Evolutionary conservation across 2,329 filamentous ascomycete species (phyloP), one percentile per base, ranked within the genome.

Genomic region (Aureobasidium vineae): DNA sequence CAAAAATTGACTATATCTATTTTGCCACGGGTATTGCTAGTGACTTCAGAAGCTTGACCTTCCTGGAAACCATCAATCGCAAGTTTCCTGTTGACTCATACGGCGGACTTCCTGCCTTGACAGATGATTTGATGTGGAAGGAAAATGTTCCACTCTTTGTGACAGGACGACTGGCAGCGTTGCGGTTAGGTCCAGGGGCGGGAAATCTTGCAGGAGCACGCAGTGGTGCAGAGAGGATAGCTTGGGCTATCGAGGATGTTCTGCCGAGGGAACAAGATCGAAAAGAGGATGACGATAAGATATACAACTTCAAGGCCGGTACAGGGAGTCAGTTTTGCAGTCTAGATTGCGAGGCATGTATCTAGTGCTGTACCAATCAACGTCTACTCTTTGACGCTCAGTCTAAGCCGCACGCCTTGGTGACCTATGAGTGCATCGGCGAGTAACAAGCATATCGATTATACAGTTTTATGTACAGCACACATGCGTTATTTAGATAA

Each of bases 171-270:
- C 77, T 93, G 41, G 90, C 88, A 0, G 85, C 83, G 0, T 75
- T 94, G 70, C 82, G 86, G 66, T 77, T 94, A 0, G 90, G 90
- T 0, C 90, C 90, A 13, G 89, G 87, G 0, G 89, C 88, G 0
- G 86, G 85, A 0, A 93, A 93, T 74, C 79, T 93, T 3, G 90
- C 89, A 33, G 90, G 90, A 0, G 89, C 89, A 3, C 84, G 90
- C 69, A 73, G 88, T 31, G 89, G 89, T 0, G 90, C 90, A 0
- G 90, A 93, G 77, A 83, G 90, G 59, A 85, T 92, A 54, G 85
- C 86, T 0, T 90, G 88, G 88, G 86, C 85, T 1, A 82, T 92
- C 59, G 84, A 89, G 70, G 86, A 89, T 68, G 72, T 85, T 13
- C 68, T 88, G 23, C 49, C 78, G 2, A 66, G 56, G 33, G 65